Evolutionary conservation across 495 filamentous ascomycete genomes (phyloP), one percentile per base, ranked within the genome.

Genomic region (Tuber calosporum): DNA sequence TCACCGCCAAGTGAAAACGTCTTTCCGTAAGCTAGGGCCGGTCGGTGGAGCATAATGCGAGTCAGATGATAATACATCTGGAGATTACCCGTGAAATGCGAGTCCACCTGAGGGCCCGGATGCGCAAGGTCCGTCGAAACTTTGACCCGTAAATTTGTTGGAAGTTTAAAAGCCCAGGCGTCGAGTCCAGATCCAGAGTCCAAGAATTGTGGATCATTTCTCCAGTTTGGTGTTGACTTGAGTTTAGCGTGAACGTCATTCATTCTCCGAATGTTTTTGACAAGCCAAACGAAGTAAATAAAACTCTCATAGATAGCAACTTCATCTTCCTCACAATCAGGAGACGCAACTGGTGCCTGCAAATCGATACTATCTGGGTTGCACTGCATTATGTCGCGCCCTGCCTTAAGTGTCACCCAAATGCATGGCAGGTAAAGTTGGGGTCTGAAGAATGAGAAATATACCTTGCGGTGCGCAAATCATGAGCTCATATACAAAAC

Each of bases 381-480:
- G 40, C 79, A 75, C 42, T 81, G 80, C 80, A 81, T 81, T 69
- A 82, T 77, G 30, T 77, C 74, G 62, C 76, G 81, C 39, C 76
- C 75, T 73, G 48, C 45, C n/a, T 13, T 67, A 62, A 39, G 58
- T 67, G 40, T 72, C 15, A 70, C 66, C 68, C 72, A 66, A 67
- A 26, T 7, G 11, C 67, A 42, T 68, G 38, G 53, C 4, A 58
- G n/a, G 15, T 19, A 17, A 38, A 34, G 67, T n/a, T 17, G 68
- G 40, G 45, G 20, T 39, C 69, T 62, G 20, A 42, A 40, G 53
- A 37, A 8, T 66, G 38, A 30, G 40, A 42, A 41, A 76, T 83
- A 75, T 85, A 94, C 92, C 96, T 90, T 99, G 95, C 2, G 96
- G 93, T 26, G 90, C 93, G 66, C 95, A 94, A 74, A 98, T 90